Base-by-base conservation (phyloP, 2,329 filamentous ascomycete species). In the Penicillium sp. region DNA sequence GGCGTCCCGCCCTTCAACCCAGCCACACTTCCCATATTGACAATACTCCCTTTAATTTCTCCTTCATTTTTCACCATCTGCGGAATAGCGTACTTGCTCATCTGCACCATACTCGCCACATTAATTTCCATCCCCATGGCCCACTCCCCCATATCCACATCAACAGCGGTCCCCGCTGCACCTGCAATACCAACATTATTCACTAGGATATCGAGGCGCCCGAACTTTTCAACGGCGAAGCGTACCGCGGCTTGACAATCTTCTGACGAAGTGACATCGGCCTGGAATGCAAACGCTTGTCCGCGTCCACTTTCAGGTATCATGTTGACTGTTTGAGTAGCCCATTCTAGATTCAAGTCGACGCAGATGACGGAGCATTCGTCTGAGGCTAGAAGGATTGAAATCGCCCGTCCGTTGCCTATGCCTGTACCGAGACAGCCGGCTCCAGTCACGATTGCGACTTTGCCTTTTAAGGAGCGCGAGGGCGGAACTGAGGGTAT, bases 161-260 rank as follows among this genome's bases (percentile, higher is more conserved):
- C 80, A 1, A 82, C 74, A 0, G 84, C 84, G 1, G 81, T 85
- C 0, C 85, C 85, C 1, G 70, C 51, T 0, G 83, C 78, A 0
- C 85, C 85, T 4, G 76, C 75, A 18, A 87, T 72, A 0, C 85
- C 86, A 2, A 88, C 85, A 51, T 83, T 84, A 62, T 87, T 87
- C 33, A 87, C 73, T 0, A 88, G 70, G 39, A 87, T 83, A 60
- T 87, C 83, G 2, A 88, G 57, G 1, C 81, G 72, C 0, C 82
- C 83, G 57, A 81, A 87, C 1, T 66, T 23, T 6, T 56, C 43
- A 9, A 62, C 26, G 0, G 83, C 77, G 0, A 65, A 51, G 0
- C 74, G n/a, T 1, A 71, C 64, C 1, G 72, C 68, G 1, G 53
- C 58, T 45, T 79, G 69, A 61, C 84, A 87, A 49, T 85, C 81